phyloP scores from a whole-genome alignment of 2,329 filamentous ascomycete species.

The Fusarium verticillioides region DNA sequence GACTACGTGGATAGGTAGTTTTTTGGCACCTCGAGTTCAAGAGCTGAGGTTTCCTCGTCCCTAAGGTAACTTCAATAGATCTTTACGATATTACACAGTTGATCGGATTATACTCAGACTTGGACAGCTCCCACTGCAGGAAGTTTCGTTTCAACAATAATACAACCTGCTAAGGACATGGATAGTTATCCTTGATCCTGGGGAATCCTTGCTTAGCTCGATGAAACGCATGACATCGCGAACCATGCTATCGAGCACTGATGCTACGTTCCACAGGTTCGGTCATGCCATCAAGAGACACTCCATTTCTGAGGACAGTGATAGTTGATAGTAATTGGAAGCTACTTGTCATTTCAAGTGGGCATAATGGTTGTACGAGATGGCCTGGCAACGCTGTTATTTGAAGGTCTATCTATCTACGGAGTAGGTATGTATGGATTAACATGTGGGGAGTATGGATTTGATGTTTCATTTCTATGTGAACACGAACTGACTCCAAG shows the following conservation, averaged over 20 bases:
- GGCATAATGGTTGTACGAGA: constrained; percentile 4
- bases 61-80: not conserved
- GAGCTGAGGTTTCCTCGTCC: not conserved
- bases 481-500: not conserved
- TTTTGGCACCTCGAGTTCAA: not conserved
- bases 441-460: not conserved
- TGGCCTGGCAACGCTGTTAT: not conserved
- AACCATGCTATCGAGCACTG: not conserved
- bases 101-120: not conserved
- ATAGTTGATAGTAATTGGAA: not conserved
- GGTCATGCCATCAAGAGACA: not conserved
- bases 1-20: not conserved
- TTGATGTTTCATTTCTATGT: not conserved
- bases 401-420: not conserved
- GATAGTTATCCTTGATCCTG: not conserved
- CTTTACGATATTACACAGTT: not conserved
- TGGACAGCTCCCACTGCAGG: not conserved
- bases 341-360: not conserved
- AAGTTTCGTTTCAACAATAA: not conserved
- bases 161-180: not conserved
- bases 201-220: constrained; percentile 12
- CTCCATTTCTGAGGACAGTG: not conserved
- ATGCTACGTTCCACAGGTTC: not conserved
- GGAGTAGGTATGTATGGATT: not conserved
- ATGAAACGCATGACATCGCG: constrained; percentile 1